These are phyloP conservation scores for Acacia crassicarpa DNA, from an alignment of 306 rosid genomes.

Conservation along the genomic window DNA sequence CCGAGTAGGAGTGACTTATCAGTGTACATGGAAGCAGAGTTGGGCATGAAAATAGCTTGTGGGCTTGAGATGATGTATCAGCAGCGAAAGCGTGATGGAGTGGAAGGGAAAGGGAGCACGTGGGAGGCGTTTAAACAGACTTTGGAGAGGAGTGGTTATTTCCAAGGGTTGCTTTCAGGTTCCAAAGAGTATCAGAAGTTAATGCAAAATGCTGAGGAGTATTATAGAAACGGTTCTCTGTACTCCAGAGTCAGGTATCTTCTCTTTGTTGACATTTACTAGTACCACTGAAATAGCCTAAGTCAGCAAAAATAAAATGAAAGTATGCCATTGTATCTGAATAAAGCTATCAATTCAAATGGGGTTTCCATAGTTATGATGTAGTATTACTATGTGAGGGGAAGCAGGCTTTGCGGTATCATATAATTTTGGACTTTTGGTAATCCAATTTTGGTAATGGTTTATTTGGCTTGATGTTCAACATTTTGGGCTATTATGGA, in stretches of 20 bases:
- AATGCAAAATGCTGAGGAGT: conserved; percentile 78
- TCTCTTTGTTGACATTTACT: background rate
- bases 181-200: conserved; percentile 73
- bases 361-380: background rate
- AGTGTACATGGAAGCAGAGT: conserved; percentile 58
- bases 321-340: background rate
- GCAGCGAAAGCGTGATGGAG: conserved; percentile 66
- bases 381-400: background rate
- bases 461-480: background rate
- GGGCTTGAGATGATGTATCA: conserved; percentile 97
- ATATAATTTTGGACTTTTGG: background rate
- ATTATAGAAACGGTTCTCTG: conserved; percentile 58
- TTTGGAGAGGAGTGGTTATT: conserved; percentile 78
- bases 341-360: background rate
- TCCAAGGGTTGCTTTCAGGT: conserved; percentile 74
- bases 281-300: background rate
- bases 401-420: background rate
- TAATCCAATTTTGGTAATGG: background rate
- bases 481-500: conserved; percentile 29
- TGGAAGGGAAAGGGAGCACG: conserved; percentile 68
- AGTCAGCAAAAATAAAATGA: background rate
- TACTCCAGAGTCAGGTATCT: conserved; percentile 62
- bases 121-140: conserved; percentile 77
- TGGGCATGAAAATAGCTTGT: conserved; percentile 92
- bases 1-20: conserved; percentile 41